A percentile compares a stretch with the other conserved stretches of the same genome.
These are phyloP conservation scores for Fusarium falciforme DNA, from an alignment of 2,329 filamentous ascomycete species.

Conservation along the genomic window DNA sequence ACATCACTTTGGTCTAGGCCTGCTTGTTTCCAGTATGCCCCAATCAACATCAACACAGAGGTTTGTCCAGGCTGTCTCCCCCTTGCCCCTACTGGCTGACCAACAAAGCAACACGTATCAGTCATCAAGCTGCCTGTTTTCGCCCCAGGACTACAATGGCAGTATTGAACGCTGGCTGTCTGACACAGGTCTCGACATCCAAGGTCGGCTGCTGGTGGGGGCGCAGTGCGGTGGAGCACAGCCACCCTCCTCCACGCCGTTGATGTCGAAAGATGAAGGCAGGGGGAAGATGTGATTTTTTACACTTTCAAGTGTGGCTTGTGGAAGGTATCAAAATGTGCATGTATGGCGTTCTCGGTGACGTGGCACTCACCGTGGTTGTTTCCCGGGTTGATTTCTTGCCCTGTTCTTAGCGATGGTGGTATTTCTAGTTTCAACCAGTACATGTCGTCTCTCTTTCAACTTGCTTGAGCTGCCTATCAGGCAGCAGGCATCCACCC, in stretches of 20 bases:
- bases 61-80: background rate
- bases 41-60: background rate
- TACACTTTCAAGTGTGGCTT: background rate
- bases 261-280: background rate
- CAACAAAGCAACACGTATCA: background rate
- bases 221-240: background rate
- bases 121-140: background rate
- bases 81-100: background rate
- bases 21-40: background rate
- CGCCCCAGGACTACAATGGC: background rate
- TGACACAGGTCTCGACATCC: background rate
- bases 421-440: background rate
- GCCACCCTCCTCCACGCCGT: background rate
- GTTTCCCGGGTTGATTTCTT: background rate
- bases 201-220: background rate
- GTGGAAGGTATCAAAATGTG: background rate
- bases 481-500: background rate
- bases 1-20: background rate
- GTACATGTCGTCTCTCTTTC: background rate
- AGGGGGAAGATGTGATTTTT: background rate
- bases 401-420: background rate
- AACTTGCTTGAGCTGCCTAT: background rate
- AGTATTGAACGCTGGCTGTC: background rate
- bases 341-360: background rate
- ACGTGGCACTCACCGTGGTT: background rate